These are phyloP conservation scores for Avena sativa DNA, from an alignment of 176 grass and related monocot species.

Conservation along the genomic window DNA sequence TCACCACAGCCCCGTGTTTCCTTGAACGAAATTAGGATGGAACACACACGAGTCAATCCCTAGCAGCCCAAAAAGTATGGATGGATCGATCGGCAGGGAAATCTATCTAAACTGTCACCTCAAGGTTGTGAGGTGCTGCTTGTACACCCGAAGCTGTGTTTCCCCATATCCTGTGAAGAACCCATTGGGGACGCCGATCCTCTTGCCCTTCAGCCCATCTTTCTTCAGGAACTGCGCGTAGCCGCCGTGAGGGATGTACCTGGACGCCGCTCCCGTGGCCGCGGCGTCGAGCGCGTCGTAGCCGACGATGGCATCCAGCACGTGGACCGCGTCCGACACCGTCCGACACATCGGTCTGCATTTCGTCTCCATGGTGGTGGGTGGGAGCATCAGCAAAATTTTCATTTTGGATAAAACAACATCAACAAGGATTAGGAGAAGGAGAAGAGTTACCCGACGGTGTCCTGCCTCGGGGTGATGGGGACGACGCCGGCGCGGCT, in stretches of 20 bases:
- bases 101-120: slow-evolving; percentile 32
- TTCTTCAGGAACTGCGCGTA: slow-evolving; percentile 59
- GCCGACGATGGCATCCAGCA: slow-evolving; percentile 47
- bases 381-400: no score
- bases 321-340: neutral
- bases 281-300: slow-evolving; percentile 31
- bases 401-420: no score
- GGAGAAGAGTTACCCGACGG: no score
- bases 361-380: no score
- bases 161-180: slow-evolving; percentile 39
- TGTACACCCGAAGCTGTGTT: neutral
- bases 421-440: no score
- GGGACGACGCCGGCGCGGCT: no score
- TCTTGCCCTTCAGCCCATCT: slow-evolving; percentile 60
- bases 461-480: no score
- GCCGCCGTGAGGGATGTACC: slow-evolving; percentile 48
- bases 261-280: slow-evolving; percentile 21
- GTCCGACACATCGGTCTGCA: slow-evolving; percentile 57
- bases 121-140: slow-evolving; percentile 48
- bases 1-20: slow-evolving; percentile 45
- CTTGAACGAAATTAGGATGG: slow-evolving; percentile 2
- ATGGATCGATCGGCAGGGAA: no score
- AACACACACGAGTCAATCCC: no score
- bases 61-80: no score
- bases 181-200: slow-evolving; percentile 35